phyloP scores from a whole-genome alignment of 257 asterid genomes.

The Capsicum rhomboideum region DNA sequence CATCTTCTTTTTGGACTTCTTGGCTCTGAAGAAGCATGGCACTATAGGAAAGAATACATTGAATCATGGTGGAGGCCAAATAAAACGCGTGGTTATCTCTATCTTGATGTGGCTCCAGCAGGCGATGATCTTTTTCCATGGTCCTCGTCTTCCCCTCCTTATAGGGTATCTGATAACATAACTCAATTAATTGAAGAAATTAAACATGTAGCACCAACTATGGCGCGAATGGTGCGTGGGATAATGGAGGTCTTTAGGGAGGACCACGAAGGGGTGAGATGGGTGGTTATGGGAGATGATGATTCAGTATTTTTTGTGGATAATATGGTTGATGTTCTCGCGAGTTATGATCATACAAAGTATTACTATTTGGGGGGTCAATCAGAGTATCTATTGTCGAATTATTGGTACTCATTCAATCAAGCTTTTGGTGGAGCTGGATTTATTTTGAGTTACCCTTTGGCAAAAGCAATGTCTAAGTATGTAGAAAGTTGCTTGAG shows the following conservation, averaged over 20 bases:
- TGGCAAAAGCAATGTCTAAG: constrained; percentile 38
- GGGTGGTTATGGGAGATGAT: constrained; percentile 77
- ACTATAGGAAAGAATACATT: constrained; percentile 25
- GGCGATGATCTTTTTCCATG: constrained; percentile 35
- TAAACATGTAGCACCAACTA: constrained; percentile 14
- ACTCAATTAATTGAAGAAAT: constrained; percentile 17
- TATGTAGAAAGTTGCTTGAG: constrained; percentile 41
- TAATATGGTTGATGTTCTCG: constrained; percentile 42
- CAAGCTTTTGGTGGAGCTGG: constrained; percentile 82
- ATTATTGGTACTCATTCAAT: constrained; percentile 39
- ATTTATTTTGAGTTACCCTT: constrained; percentile 45
- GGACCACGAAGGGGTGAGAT: constrained; percentile 26
- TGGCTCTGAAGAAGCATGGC: constrained; percentile 44
- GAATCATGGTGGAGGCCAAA: constrained; percentile 57
- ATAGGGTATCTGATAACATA: constrained; percentile 30
- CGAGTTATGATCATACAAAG: constrained; percentile 41
- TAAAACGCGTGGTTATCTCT: constrained; percentile 31
- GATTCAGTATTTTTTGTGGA: constrained; percentile 59
- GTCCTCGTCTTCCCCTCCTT: constrained; percentile 40
- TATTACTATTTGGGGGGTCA: constrained; percentile 47
- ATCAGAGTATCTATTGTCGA: constrained; percentile 50
- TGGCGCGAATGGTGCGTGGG: constrained; percentile 53
- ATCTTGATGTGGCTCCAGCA: constrained; percentile 34
- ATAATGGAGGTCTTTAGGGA: constrained; percentile 46
- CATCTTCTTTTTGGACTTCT: constrained; percentile 47